phyloP scores from a whole-genome alignment of 208 protist species.

The Crithidia fasciculata region DNA sequence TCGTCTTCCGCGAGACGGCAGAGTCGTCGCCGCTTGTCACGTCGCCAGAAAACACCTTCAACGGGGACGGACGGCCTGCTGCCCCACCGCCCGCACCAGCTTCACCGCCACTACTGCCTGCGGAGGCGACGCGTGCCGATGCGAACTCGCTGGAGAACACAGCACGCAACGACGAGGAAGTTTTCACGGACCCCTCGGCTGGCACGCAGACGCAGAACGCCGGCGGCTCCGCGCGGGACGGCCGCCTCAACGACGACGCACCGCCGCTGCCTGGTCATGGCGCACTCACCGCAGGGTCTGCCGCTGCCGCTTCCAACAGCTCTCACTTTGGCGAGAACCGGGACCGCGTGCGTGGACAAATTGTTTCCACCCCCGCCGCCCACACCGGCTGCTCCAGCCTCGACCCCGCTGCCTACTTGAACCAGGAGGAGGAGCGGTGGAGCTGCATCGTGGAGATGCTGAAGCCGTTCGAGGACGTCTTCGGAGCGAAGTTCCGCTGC shows the following conservation, averaged over 20 bases:
- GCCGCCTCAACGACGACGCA: neutral
- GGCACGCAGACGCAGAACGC: slow-evolving; percentile 8
- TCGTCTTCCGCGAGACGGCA: slow-evolving; percentile 37
- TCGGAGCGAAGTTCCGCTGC: slow-evolving; percentile 43
- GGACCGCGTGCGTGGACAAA: neutral
- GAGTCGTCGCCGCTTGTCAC: neutral
- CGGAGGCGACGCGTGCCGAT: neutral
- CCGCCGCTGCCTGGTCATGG: neutral
- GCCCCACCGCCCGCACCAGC: no score
- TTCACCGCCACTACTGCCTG: neutral
- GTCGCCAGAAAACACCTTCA: neutral
- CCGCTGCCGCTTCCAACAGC: neutral
- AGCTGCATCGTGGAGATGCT: slow-evolving; percentile 38
- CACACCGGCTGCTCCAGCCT: slow-evolving; percentile 29
- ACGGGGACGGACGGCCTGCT: neutral
- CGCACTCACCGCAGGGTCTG: neutral
- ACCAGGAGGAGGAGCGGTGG: slow-evolving; percentile 45
- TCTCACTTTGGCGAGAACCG: neutral
- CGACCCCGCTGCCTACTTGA: slow-evolving; percentile 46
- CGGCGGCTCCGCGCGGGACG: slow-evolving; percentile 1
- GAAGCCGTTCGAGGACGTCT: slow-evolving; percentile 49
- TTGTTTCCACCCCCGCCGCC: slow-evolving; percentile 3
- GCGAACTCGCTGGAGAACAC: slow-evolving; percentile 3
- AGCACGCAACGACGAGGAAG: neutral
- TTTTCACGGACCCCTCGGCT: slow-evolving; percentile 5